These are phyloP conservation scores for Medicago arabica DNA, from an alignment of 306 rosid genomes.

Conservation along the genomic window DNA sequence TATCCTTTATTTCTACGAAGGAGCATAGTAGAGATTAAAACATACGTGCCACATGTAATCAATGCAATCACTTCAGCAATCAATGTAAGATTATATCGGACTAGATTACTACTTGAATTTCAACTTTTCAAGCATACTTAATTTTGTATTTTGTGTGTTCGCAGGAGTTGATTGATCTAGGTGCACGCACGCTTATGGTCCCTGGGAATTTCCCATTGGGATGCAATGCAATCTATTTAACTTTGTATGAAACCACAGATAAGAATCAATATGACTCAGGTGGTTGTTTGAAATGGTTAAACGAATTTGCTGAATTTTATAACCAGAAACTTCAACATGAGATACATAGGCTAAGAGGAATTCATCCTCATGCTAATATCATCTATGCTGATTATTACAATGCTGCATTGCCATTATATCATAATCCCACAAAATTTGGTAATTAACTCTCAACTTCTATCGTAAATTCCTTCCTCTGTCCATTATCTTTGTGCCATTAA, in stretches of 20 bases:
- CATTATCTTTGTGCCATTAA: too few relatives aligned
- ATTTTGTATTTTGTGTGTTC: neutral
- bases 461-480: neutral
- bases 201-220: constrained; percentile 63
- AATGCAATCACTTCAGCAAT: constrained; percentile 46
- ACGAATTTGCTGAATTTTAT: constrained; percentile 50
- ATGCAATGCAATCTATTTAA: constrained; percentile 43
- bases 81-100: constrained; percentile 35
- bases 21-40: constrained; percentile 37
- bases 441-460: constrained; percentile 13
- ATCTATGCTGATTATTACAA: constrained; percentile 60
- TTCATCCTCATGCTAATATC: constrained; percentile 44
- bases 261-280: constrained; percentile 44
- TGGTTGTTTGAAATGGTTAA: constrained; percentile 60
- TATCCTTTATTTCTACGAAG: constrained; percentile 14
- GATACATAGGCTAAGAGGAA: constrained; percentile 36
- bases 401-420: constrained; percentile 45
- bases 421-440: constrained; percentile 47
- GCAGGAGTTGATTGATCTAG: constrained; percentile 55
- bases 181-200: constrained; percentile 56
- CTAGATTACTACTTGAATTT: neutral
- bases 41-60: constrained; percentile 50
- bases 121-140: neutral
- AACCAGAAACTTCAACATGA: constrained; percentile 48
- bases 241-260: constrained; percentile 30